Conservation (phyloP, 305 asterid species). For the Salvia sclarea region DNA sequence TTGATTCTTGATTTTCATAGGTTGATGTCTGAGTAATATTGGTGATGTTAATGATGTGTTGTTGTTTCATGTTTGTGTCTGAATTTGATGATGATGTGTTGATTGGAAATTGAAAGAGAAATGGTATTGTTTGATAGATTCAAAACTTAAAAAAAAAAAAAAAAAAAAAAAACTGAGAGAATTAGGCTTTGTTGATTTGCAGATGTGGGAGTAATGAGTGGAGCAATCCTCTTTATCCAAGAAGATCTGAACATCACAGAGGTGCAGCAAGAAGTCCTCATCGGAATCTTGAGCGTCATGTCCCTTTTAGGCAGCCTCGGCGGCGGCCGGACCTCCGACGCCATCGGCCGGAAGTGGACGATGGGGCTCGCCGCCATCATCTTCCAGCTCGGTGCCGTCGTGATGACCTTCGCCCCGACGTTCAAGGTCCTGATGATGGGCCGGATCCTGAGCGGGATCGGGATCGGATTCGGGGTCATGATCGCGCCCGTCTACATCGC, state of each 20-base stretch:
- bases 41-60: not conserved
- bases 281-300: slow-evolving; percentile 77
- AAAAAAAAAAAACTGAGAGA: too few relatives aligned
- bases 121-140: not conserved
- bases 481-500: slow-evolving; percentile 94
- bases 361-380: slow-evolving; percentile 86
- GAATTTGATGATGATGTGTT: not conserved
- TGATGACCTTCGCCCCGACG: slow-evolving; percentile 81
- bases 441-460: slow-evolving; percentile 77
- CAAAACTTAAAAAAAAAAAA: not conserved
- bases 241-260: slow-evolving; percentile 77
- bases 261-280: slow-evolving; percentile 76
- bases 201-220: slow-evolving; percentile 99
- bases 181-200: slow-evolving; percentile 38
- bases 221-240: slow-evolving; percentile 80
- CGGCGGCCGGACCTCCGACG: slow-evolving; percentile 88
- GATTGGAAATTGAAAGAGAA: not conserved
- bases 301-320: slow-evolving; percentile 83
- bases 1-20: too few relatives aligned
- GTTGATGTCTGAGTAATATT: too few relatives aligned
- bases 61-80: not conserved
- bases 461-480: slow-evolving; percentile 92
- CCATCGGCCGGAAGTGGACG: slow-evolving; percentile 91
- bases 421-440: slow-evolving; percentile 69
- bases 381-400: slow-evolving; percentile 77